Conservation (phyloP, 2,329 filamentous ascomycete species). For the Aureobasidium namibiae region DNA sequence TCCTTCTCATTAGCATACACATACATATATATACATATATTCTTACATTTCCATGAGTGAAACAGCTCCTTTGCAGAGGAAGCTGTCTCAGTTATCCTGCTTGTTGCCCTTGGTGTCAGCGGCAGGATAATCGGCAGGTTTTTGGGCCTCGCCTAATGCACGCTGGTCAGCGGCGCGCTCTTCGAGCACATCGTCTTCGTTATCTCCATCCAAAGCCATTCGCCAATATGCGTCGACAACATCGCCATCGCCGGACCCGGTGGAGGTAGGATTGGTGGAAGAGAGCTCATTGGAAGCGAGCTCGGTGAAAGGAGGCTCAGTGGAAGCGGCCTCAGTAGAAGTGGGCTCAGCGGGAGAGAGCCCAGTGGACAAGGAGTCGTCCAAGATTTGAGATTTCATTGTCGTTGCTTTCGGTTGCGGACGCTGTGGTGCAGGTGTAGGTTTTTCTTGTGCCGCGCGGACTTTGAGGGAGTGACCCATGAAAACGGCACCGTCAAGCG, state of each 20-base stretch:
- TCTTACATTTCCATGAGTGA: neutral
- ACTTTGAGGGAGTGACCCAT: no score
- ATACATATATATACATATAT: no score
- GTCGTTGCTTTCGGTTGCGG: neutral
- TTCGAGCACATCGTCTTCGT: neutral
- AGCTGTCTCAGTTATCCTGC: neutral
- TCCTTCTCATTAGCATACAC: no score
- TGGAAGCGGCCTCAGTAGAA: no score
- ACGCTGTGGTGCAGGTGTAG: neutral
- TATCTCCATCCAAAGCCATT: neutral
- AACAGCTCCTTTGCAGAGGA: neutral
- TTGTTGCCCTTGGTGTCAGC: neutral
- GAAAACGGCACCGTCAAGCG: no score
- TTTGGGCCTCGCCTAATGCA: neutral
- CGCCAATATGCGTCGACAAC: neutral
- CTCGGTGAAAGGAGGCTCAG: no score
- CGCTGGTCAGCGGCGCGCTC: conserved; percentile 3
- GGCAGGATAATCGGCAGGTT: neutral
- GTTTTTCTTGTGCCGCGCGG: neutral
- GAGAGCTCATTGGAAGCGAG: no score
- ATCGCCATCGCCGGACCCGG: neutral
- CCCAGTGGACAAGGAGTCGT: no score
- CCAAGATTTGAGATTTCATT: no score
- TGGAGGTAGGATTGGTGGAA: neutral
- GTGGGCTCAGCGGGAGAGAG: no score